Evolutionary conservation across 257 asterid species (phyloP).

Genomic region (Solanum commersonii): DNA sequence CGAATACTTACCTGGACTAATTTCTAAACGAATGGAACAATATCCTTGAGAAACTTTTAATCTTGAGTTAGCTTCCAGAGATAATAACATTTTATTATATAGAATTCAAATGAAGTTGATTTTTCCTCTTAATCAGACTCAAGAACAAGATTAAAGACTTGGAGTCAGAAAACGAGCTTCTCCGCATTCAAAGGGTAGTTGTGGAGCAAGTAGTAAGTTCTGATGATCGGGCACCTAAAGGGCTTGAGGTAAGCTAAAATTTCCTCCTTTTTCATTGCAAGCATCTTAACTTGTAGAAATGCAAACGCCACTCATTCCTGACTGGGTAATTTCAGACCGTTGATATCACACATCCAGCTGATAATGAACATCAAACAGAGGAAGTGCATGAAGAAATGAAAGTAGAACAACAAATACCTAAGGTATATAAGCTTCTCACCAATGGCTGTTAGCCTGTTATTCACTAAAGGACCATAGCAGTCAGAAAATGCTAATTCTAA

Average conservation of each 20-base stretch:
- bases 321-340: conserved; percentile 26
- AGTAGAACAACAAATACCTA: conserved; percentile 29
- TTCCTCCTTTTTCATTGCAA: background rate
- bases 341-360: conserved; percentile 33
- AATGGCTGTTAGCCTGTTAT: background rate
- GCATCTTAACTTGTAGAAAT: conserved; percentile 2
- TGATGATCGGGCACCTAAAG: conserved; percentile 21
- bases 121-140: conserved; percentile 31
- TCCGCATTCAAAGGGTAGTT: conserved; percentile 39
- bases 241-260: conserved; percentile 33
- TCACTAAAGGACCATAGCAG: background rate
- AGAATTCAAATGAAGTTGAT: conserved; percentile 1
- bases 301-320: conserved; percentile 1
- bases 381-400: conserved; percentile 29
- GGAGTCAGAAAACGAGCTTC: conserved; percentile 66
- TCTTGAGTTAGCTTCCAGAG: background rate
- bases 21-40: background rate
- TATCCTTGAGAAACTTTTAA: background rate
- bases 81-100: background rate
- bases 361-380: conserved; percentile 24
- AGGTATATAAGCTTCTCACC: conserved; percentile 31
- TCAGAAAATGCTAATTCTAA: background rate
- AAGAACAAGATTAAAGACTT: conserved; percentile 51
- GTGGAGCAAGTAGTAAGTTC: conserved; percentile 38
- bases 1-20: background rate